These are phyloP conservation scores for Teunomyces pallodes DNA, from an alignment of 805 yeast genomes.

Conservation along the genomic window DNA sequence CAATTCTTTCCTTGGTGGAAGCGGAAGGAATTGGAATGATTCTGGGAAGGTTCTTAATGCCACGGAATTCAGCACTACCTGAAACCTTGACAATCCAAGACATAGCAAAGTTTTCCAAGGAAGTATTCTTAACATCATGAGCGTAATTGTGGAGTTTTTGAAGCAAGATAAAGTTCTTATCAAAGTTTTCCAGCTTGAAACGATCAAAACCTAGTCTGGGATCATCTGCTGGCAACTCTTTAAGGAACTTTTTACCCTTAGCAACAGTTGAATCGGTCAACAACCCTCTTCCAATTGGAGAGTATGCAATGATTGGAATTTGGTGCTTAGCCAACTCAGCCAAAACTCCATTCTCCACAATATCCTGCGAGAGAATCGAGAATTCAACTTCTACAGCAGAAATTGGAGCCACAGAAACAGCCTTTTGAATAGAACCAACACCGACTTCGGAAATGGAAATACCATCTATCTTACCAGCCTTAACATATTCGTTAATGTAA, in stretches of 20 bases:
- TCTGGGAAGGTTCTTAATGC: constrained; percentile 43
- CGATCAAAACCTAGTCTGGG: constrained; percentile 50
- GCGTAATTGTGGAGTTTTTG: constrained; percentile 51
- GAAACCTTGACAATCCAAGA: constrained; percentile 58
- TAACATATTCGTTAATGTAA: constrained; percentile 55
- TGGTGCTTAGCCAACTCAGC: constrained; percentile 53
- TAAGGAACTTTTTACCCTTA: constrained; percentile 24
- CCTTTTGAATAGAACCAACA: constrained; percentile 58
- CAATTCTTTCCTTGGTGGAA: constrained; percentile 55
- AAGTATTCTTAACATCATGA: constrained; percentile 41
- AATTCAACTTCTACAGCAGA: constrained; percentile 76
- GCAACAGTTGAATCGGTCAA: constrained; percentile 61
- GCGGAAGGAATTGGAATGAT: constrained; percentile 83
- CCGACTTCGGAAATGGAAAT: constrained; percentile 74
- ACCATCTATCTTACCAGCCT: constrained; percentile 64
- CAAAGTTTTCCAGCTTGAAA: constrained; percentile 56
- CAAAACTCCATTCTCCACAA: constrained; percentile 60
- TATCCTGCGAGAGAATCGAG: constrained; percentile 66
- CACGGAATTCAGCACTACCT: constrained; percentile 53
- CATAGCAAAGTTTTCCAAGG: constrained; percentile 54
- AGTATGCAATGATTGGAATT: constrained; percentile 73
- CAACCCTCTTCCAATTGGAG: constrained; percentile 80
- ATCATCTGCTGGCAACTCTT: constrained; percentile 59
- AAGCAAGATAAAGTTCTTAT: constrained; percentile 51
- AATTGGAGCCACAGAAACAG: constrained; percentile 55